Evolutionary conservation across 495 filamentous ascomycete genomes (phyloP), one percentile per base, ranked within the genome.

Genomic region (Acidiella bohemica): DNA sequence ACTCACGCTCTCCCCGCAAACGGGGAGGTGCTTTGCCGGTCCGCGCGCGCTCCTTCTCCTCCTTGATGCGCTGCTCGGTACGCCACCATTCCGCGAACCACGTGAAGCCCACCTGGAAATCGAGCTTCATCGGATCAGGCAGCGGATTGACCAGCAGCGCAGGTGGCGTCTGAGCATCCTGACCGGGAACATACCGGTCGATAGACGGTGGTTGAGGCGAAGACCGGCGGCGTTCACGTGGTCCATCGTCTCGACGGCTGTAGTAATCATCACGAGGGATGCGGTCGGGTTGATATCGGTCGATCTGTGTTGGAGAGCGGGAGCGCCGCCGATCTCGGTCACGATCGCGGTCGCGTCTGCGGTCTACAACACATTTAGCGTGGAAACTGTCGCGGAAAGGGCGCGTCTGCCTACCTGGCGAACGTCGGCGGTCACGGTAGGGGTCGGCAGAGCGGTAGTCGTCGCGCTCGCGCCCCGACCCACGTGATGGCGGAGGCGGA

Each of bases 11-110:
- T 19, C 79, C 81, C 43, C 81, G 80, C 30, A 80, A 63, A 23
- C 79, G 72, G 2, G 42, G 39, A 36, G 80, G 72, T 12, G 78
- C 76, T 32, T 77, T 70, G 20, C 84, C 84, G 38, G 77, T 75
- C 49, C 76, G 80, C 13, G 66, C 64, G 14, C 82, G 78, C 52
- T 94, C 85, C 50, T 79, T 80, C 43, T 93, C 84, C 38, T 92
- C 84, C 54, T 85, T 88, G 42, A 92, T 78, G 19, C 69, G 68
- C 56, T 92, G 81, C 51, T 93, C 85, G 8, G 70, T 62, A 41
- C 86, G 68, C 86, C 87, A 95, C 90, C 90, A 99, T 59, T 96
- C 92, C 5, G 84, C 81, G 55, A 92, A 99, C 61, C 78, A 96
- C 18, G 81, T 93, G 63, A 96, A 96, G 0, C 90, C 88, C 34